Percentiles rank a stretch among this genome's conserved stretches.
Conservation (phyloP, 2,329 filamentous ascomycete genomes). For the Eurotiales sp. region DNA sequence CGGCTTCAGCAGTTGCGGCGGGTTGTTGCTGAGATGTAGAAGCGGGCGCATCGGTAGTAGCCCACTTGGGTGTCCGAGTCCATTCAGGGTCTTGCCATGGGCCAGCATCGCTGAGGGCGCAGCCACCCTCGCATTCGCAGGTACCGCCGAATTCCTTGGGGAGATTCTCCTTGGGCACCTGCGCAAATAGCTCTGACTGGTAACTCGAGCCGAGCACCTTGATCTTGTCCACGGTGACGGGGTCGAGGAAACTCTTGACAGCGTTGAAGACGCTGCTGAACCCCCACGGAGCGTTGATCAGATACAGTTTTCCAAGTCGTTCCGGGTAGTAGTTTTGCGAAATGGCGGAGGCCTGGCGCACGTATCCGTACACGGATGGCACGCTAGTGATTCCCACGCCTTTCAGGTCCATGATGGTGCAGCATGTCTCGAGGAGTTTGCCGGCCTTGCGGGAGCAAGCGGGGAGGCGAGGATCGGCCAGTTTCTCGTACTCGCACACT, state of each 20-base stretch:
- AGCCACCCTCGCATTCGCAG: constrained; percentile 79
- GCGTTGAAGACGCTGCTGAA: constrained; percentile 82
- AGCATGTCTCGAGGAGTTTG: constrained; percentile 91
- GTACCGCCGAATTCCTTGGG: constrained; percentile 79
- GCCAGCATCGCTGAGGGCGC: constrained; percentile 80
- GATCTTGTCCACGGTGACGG: constrained; percentile 95
- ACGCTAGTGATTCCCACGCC: constrained; percentile 82
- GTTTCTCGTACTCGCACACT: constrained; percentile 95
- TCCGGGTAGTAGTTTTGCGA: constrained; percentile 99
- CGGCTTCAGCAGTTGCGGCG: constrained; percentile 1
- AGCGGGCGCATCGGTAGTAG: constrained; percentile 23
- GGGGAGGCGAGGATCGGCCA: constrained; percentile 86
- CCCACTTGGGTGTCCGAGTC: constrained; percentile 44
- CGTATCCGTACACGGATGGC: constrained; percentile 80
- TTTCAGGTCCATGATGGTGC: constrained; percentile 97
- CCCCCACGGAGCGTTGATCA: constrained; percentile 97
- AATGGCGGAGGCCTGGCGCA: constrained; percentile 78
- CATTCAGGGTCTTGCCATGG: constrained; percentile 65
- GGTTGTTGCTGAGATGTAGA: constrained; percentile 10
- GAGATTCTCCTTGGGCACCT: constrained; percentile 86
- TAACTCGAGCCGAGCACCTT: constrained; percentile 80
- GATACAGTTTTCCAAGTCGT: constrained; percentile 88
- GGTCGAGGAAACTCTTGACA: constrained; percentile 92
- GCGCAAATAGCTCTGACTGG: constrained; percentile 75
- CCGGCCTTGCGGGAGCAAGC: constrained; percentile 91